Conservation (phyloP, 2,329 filamentous ascomycete genomes). For the Geosmithia putterillii region DNA sequence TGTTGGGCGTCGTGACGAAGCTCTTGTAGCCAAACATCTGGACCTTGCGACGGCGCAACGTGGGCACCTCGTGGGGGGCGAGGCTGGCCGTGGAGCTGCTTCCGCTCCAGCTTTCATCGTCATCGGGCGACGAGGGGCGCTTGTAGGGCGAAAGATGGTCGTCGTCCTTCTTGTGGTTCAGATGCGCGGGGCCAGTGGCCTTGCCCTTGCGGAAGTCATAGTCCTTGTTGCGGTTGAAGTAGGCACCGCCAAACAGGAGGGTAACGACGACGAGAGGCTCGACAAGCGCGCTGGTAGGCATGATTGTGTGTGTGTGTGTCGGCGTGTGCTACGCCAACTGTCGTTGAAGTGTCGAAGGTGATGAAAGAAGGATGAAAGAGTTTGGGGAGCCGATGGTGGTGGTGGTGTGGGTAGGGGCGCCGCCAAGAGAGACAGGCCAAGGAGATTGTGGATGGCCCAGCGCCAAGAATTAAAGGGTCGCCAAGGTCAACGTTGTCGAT, state of each 20-base stretch:
- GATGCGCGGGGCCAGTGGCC: conserved; percentile 8
- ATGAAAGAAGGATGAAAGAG: too few species aligned
- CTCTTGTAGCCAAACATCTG: conserved; percentile 17
- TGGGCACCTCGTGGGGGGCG: conserved; percentile 12
- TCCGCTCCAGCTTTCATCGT: conserved; percentile 8
- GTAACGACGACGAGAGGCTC: conserved; percentile 29
- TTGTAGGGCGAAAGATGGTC: conserved; percentile 5
- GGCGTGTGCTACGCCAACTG: too few species aligned
- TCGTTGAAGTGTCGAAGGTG: too few species aligned
- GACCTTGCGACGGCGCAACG: conserved; percentile 18
- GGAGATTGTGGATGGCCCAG: too few species aligned
- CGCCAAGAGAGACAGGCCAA: too few species aligned
- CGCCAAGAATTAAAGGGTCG: too few species aligned
- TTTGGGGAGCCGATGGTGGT: too few species aligned
- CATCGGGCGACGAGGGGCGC: neutral
- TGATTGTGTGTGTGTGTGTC: too few species aligned
- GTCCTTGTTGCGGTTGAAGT: conserved; percentile 28
- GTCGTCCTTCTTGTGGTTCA: conserved; percentile 15
- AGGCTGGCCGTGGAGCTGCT: conserved; percentile 13
- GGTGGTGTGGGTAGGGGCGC: too few species aligned
- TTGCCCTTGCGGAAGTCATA: conserved; percentile 14
- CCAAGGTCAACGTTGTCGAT: too few species aligned
- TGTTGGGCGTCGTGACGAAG: conserved; percentile 18
- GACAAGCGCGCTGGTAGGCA: conserved; percentile 26
- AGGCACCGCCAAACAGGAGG: conserved; percentile 29